These are phyloP conservation scores for Blastobotrys capitulatus DNA, from an alignment of 1,139 yeast species.

Conservation along the genomic window DNA sequence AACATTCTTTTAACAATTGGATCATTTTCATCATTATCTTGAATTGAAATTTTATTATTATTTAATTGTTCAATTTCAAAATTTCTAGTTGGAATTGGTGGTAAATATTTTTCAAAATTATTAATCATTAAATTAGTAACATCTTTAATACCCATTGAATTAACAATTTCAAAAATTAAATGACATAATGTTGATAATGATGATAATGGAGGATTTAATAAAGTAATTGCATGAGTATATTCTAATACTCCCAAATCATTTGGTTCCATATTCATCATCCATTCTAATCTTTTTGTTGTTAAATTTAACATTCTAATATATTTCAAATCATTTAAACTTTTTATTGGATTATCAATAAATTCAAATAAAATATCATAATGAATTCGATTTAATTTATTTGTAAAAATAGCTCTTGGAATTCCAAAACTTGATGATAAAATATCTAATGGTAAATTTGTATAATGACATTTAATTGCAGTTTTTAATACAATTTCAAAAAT, in stretches of 20 bases:
- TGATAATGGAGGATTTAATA: constrained; percentile 9
- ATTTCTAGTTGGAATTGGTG: constrained; percentile 9
- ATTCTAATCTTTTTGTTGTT: constrained; percentile 1
- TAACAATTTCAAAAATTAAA: constrained; percentile 3
- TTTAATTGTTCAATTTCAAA: background rate
- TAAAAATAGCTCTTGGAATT: constrained; percentile 1
- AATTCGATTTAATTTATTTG: background rate
- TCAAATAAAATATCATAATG: constrained; percentile 12
- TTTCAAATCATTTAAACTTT: constrained; percentile 2
- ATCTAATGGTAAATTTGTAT: background rate
- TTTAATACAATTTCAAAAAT: constrained; percentile 1
- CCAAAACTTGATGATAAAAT: background rate
- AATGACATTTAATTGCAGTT: background rate
- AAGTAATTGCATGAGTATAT: background rate
- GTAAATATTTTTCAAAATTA: constrained; percentile 1
- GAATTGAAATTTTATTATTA: no score
- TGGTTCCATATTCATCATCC: background rate
- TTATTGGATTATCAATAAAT: constrained; percentile 6
- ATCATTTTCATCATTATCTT: no score
- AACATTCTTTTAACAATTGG: background rate
- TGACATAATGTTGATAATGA: constrained; percentile 8
- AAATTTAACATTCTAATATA: constrained; percentile 5
- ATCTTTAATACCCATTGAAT: background rate
- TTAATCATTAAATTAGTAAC: background rate
- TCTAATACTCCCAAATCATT: background rate